These are phyloP conservation scores for Aspergillus fijiensis DNA, from an alignment of 2,329 filamentous ascomycete genomes.

Conservation along the genomic window DNA sequence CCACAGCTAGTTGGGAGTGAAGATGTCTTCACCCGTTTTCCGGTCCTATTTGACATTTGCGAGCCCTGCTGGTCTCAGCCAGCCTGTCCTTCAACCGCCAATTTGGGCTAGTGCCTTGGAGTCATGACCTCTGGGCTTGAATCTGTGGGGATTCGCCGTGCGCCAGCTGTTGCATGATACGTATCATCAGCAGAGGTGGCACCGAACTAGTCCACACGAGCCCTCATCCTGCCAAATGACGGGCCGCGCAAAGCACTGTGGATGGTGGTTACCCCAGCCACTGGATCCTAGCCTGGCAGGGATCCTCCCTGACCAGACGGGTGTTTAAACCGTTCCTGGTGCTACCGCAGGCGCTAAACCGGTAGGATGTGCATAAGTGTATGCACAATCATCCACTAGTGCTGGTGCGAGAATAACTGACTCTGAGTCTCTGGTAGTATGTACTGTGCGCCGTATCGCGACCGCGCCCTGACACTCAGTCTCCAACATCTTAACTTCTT, in stretches of 20 bases:
- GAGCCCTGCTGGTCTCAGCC: background rate
- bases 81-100: background rate
- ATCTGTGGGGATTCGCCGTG: background rate
- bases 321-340: constrained; percentile 10
- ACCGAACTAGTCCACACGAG: background rate
- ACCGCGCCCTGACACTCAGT: background rate
- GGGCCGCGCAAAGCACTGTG: background rate
- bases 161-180: constrained; percentile 5
- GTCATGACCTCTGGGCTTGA: background rate
- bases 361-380: constrained; percentile 3
- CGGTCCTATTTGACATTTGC: background rate
- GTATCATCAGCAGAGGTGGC: background rate
- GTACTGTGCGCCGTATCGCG: background rate
- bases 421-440: background rate
- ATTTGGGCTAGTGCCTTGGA: background rate
- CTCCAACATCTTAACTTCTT: background rate
- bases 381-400: background rate
- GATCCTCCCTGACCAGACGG: background rate
- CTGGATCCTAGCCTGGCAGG: background rate
- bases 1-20: background rate
- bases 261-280: background rate
- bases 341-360: constrained; percentile 1
- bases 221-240: background rate
- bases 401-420: background rate
- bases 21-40: background rate